Base-by-base conservation (phyloP, 164 flowering plant genomes). In the Akebia trifoliata region DNA sequence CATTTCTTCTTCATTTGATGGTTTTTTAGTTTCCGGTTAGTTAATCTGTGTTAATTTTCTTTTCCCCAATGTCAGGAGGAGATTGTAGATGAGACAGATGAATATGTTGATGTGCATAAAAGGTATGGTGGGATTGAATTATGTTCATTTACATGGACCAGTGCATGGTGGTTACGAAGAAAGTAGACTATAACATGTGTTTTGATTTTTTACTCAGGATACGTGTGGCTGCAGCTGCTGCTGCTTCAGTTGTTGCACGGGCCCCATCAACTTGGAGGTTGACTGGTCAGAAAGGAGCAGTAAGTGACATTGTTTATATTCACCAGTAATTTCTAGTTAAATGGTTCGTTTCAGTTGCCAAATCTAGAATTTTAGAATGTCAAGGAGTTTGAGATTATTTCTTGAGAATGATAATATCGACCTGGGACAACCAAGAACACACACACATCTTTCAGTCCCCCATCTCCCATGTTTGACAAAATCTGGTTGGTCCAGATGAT, bases 81-180 rank as follows among this genome's bases (percentile, higher is more conserved):
- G 63, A 83, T 83, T 68, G 88, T 80, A 25, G 88, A 83, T 18
- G 88, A 83, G 69, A 83, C 85, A 1, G 88, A 83, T 68, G 88
- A 75, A 30, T 83, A 78, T 70, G 65, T 83, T 44, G 88, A 83
- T 61, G 88, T 80, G 12, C 88, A 83, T 62, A 80, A 78, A 74
- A 76, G 85, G 88, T 83, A 67, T 3, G 6, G 2, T 50, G 21
- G 17, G 8, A 18, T 15, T 26, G 43, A 46, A 46, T 15, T 21
- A 21, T 44, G 11, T 31, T 63, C 20, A 32, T n/a, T 22, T 22
- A 20, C 49, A 57, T n/a, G 20, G n/a, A n/a, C n/a, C n/a, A 26
- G 35, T 45, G 50, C 4, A 6, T 17, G 1, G 0, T 35, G 52
- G 20, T 14, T 3, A 8, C 15, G 50, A 15, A 4, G n/a, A 38